A percentile compares a stretch with the other conserved stretches of the same genome.
phyloP scores from a whole-genome alignment of 2,329 filamentous ascomycete species.

The Claviceps quebecensis region DNA sequence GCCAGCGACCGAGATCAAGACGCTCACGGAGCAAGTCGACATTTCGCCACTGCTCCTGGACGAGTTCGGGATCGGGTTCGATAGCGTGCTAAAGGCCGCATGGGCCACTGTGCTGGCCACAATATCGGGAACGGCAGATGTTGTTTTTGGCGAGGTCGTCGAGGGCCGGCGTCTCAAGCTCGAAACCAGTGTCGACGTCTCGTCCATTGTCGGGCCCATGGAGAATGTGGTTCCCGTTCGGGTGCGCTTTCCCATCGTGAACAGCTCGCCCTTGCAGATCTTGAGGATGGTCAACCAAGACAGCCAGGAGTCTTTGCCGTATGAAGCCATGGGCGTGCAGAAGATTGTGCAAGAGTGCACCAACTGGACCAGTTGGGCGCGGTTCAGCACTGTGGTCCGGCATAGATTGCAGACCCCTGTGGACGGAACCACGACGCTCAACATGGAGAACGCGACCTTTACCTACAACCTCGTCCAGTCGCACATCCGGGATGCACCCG shows the following conservation, averaged over 20 bases:
- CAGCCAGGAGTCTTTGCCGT: constrained; percentile 30
- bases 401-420: constrained; percentile 22
- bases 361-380: constrained; percentile 37
- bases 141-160: constrained; percentile 42
- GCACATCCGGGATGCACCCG: constrained; percentile 26
- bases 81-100: constrained; percentile 41
- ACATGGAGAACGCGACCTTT: constrained; percentile 31
- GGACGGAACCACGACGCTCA: constrained; percentile 27
- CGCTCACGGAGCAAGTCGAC: constrained; percentile 25
- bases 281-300: constrained; percentile 36
- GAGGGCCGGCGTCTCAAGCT: constrained; percentile 31
- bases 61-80: constrained; percentile 32
- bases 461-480: constrained; percentile 28
- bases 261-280: constrained; percentile 33
- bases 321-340: constrained; percentile 36
- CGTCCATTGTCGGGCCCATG: constrained; percentile 32
- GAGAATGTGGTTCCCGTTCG: constrained; percentile 35
- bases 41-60: constrained; percentile 22
- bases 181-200: constrained; percentile 39
- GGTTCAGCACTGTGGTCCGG: constrained; percentile 40
- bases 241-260: constrained; percentile 28
- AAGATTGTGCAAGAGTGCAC: constrained; percentile 41
- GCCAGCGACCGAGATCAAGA: constrained; percentile 24
- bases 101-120: constrained; percentile 43
- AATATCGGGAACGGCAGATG: constrained; percentile 32